Conservation (phyloP, 2,329 filamentous ascomycete genomes). For the Escovopsis sp. region DNA sequence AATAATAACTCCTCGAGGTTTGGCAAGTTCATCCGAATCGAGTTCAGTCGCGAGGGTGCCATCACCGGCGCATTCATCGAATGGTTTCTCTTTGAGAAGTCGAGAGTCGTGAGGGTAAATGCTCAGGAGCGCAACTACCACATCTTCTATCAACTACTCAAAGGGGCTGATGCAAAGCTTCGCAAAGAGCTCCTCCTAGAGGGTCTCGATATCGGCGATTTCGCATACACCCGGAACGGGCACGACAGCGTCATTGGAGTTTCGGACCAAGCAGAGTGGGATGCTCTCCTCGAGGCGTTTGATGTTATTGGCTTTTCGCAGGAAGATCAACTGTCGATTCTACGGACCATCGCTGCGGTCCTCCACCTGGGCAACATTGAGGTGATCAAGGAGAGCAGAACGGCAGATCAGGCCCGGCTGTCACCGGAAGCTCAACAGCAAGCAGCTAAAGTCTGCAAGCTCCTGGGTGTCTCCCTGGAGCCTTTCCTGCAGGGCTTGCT, state of each 20-base stretch:
- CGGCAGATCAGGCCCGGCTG: constrained; percentile 79
- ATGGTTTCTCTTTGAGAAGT: constrained; percentile 97
- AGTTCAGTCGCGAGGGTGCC: constrained; percentile 75
- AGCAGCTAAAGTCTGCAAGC: constrained; percentile 62
- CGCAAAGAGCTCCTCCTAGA: constrained; percentile 65
- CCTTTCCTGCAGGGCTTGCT: constrained; percentile 78
- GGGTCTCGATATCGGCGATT: constrained; percentile 65
- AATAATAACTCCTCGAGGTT: constrained; percentile 99
- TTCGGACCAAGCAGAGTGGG: constrained; percentile 85
- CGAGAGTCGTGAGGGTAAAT: constrained; percentile 84
- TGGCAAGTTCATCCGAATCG: constrained; percentile 96
- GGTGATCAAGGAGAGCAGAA: constrained; percentile 79
- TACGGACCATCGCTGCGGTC: constrained; percentile 79
- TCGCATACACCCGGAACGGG: constrained; percentile 80
- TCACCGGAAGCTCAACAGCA: constrained; percentile 59
- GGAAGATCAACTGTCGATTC: constrained; percentile 66
- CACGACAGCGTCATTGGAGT: constrained; percentile 86
- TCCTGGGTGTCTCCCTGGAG: constrained; percentile 73
- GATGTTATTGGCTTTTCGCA: constrained; percentile 85
- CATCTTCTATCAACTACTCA: constrained; percentile 89
- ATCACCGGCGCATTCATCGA: constrained; percentile 96
- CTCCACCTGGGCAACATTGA: constrained; percentile 86
- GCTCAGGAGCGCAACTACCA: constrained; percentile 88
- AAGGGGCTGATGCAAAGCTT: constrained; percentile 60
- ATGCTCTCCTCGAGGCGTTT: constrained; percentile 79